phyloP scores from a whole-genome alignment of 2,329 filamentous ascomycete species.

The Pyrenophora teres region DNA sequence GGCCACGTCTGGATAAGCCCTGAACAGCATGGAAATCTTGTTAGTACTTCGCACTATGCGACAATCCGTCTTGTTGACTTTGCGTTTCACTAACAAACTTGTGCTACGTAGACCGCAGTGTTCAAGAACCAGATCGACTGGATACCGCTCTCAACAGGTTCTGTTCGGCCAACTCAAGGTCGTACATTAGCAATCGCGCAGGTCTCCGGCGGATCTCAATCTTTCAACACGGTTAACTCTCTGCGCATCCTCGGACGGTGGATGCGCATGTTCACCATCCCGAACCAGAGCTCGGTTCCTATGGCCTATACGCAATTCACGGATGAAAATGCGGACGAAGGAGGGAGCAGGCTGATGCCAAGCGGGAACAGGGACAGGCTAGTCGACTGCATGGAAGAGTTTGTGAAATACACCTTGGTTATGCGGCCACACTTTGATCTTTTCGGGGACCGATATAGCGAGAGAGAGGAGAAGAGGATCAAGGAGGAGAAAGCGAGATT shows the following conservation, averaged over 20 bases:
- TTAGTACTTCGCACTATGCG: slow-evolving; percentile 44
- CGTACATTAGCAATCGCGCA: slow-evolving; percentile 66
- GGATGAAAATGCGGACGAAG: slow-evolving; percentile 51
- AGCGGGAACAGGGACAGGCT: slow-evolving; percentile 62
- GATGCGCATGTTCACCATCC: slow-evolving; percentile 72
- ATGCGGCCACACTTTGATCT: slow-evolving; percentile 66
- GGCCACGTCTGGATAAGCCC: slow-evolving; percentile 69
- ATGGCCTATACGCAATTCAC: slow-evolving; percentile 68
- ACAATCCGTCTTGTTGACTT: no score
- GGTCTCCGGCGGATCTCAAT: slow-evolving; percentile 68
- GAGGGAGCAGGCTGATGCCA: slow-evolving; percentile 58
- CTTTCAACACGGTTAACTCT: slow-evolving; percentile 69
- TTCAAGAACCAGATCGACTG: slow-evolving; percentile 75
- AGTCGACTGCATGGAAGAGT: slow-evolving; percentile 72
- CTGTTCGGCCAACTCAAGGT: slow-evolving; percentile 68
- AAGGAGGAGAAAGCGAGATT: slow-evolving; percentile 32
- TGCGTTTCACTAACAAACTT: no score
- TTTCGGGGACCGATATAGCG: slow-evolving; percentile 67
- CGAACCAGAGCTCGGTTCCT: slow-evolving; percentile 68
- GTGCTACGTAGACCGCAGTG: slow-evolving; percentile 60
- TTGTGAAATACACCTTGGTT: slow-evolving; percentile 70
- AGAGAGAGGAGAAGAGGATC: slow-evolving; percentile 54
- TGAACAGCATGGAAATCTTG: slow-evolving; percentile 69
- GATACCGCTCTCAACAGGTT: slow-evolving; percentile 66
- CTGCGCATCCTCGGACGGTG: slow-evolving; percentile 67